These are phyloP conservation scores for Turritis glabra DNA, from an alignment of 345 rosid species.

Conservation along the genomic window DNA sequence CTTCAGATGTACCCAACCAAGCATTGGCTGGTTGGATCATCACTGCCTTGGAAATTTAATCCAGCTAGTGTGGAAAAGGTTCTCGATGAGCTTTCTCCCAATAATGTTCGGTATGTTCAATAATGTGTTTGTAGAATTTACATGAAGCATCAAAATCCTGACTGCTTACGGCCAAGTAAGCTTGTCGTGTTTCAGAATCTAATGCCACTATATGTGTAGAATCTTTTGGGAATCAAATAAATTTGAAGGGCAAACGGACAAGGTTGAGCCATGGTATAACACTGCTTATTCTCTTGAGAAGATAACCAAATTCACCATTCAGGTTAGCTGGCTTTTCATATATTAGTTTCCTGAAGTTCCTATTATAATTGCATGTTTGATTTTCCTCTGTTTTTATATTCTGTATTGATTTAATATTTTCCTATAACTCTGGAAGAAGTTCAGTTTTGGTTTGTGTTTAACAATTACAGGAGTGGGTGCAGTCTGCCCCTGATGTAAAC, in stretches of 20 bases:
- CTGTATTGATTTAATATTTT: not conserved
- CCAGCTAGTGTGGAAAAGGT: constrained; percentile 53
- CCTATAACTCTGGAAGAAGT: not conserved
- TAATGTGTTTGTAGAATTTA: too few species aligned
- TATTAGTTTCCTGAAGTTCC: not conserved
- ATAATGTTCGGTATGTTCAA: constrained; percentile 68
- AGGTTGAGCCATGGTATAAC: constrained; percentile 88
- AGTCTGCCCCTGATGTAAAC: constrained; percentile 56
- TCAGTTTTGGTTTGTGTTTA: constrained; percentile 1
- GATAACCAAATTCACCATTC: constrained; percentile 46
- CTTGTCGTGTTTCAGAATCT: too few species aligned
- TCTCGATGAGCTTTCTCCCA: constrained; percentile 60
- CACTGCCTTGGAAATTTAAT: constrained; percentile 68
- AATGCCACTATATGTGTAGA: too few species aligned
- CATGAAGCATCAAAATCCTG: not conserved
- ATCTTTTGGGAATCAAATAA: constrained; percentile 85
- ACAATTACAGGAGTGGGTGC: constrained; percentile 71
- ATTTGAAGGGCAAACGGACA: constrained; percentile 71
- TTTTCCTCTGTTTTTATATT: too few species aligned
- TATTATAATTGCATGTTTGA: not conserved
- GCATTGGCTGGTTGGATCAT: constrained; percentile 82
- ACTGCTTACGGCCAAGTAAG: not conserved
- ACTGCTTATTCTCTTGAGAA: constrained; percentile 69
- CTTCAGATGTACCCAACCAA: constrained; percentile 64
- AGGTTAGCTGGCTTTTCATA: constrained; percentile 54